These are phyloP conservation scores for Hibiscus tridactylites DNA, from an alignment of 345 rosid species.

Conservation along the genomic window DNA sequence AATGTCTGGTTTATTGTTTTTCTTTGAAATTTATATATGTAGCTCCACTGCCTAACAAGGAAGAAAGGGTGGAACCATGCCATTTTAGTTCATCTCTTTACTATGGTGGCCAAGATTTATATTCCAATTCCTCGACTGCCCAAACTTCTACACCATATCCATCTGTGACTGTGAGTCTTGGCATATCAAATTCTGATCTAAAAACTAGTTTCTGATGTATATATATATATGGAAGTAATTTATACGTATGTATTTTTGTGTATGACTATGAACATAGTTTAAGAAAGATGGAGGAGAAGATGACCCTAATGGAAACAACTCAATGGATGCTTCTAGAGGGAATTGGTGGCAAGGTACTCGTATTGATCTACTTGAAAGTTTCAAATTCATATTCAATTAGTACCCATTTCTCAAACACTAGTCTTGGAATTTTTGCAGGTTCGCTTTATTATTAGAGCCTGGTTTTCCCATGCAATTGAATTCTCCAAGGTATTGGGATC, in stretches of 20 bases:
- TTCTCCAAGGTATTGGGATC: neutral
- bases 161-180: slow-evolving; percentile 49
- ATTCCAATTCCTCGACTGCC: slow-evolving; percentile 31
- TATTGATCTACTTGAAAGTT: neutral
- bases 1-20: neutral
- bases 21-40: neutral
- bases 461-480: slow-evolving; percentile 19
- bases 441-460: slow-evolving; percentile 70
- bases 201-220: neutral
- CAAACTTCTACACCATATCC: slow-evolving; percentile 33
- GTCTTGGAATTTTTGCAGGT: slow-evolving; percentile 38
- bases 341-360: slow-evolving; percentile 90
- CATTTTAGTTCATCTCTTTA: slow-evolving; percentile 78
- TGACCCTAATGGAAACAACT: slow-evolving; percentile 45
- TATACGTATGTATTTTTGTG: neutral
- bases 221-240: neutral
- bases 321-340: slow-evolving; percentile 69
- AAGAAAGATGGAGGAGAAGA: slow-evolving; percentile 53
- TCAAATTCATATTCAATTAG: neutral
- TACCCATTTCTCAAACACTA: slow-evolving; percentile 5
- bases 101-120: slow-evolving; percentile 83
- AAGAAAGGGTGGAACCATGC: slow-evolving; percentile 53
- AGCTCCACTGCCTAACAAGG: slow-evolving; percentile 29
- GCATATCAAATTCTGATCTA: neutral
- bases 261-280: slow-evolving; percentile 27